Evolutionary conservation across 345 rosid species (phyloP).

Genomic region (Geranium brycei): DNA sequence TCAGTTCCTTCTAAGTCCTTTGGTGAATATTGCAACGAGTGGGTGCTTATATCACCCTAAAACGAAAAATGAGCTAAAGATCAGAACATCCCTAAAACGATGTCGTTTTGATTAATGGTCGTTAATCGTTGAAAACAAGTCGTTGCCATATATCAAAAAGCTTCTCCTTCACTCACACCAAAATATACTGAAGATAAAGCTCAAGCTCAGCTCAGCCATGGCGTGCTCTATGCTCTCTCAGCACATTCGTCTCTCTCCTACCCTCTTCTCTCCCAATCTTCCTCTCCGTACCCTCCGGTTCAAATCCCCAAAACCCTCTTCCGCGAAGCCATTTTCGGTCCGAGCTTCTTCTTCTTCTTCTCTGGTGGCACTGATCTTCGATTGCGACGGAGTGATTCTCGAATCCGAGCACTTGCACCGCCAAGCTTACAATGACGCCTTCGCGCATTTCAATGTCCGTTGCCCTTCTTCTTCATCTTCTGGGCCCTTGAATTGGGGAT

Average conservation of each 20-base stretch:
- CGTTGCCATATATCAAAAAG: background rate
- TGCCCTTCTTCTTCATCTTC: conserved; percentile 44
- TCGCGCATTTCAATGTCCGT: conserved; percentile 64
- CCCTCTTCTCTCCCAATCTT: background rate
- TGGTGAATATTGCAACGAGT: too few relatives aligned
- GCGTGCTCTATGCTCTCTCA: background rate
- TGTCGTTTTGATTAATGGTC: background rate
- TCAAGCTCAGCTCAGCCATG: background rate
- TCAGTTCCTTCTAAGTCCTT: too few relatives aligned
- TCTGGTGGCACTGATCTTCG: conserved; percentile 70
- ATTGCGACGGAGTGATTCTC: conserved; percentile 87
- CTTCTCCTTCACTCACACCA: background rate
- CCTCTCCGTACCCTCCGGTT: background rate
- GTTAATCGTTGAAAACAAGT: background rate
- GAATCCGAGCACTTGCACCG: conserved; percentile 91
- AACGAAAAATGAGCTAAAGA: too few relatives aligned
- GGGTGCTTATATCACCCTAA: too few relatives aligned
- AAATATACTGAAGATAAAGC: background rate
- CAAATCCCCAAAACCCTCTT: background rate
- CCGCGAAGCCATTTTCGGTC: conserved; percentile 11
- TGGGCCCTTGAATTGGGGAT: conserved; percentile 50
- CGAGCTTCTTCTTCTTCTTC: conserved; percentile 33
- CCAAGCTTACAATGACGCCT: conserved; percentile 92
- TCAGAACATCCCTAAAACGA: background rate
- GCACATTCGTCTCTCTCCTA: background rate